Percentiles rank a stretch among this genome's conserved stretches.
These are phyloP conservation scores for Chernovozyma sophiae-reginae DNA, from an alignment of 1,139 yeast genomes.

Conservation along the genomic window DNA sequence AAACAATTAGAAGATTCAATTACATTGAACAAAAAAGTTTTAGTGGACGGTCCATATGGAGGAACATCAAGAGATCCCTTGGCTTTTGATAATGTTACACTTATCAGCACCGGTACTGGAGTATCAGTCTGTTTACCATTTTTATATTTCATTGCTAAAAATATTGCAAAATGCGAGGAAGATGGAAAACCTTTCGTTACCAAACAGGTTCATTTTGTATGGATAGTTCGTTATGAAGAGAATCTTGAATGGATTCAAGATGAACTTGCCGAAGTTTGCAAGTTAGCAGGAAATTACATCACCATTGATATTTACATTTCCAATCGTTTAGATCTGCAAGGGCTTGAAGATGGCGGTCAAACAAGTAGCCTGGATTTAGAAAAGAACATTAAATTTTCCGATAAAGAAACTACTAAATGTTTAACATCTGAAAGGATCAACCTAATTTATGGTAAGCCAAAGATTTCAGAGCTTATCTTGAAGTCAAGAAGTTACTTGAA, in stretches of 20 bases:
- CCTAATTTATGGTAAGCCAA: conserved; percentile 32
- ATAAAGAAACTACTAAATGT: not conserved
- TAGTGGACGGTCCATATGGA: conserved; percentile 64
- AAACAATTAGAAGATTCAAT: conserved; percentile 24
- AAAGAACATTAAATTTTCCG: not conserved
- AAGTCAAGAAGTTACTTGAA: conserved; percentile 21
- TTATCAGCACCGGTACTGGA: conserved; percentile 52
- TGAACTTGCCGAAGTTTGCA: conserved; percentile 32
- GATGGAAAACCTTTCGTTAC: conserved; percentile 14
- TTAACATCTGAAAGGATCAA: conserved; percentile 10
- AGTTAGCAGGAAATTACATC: conserved; percentile 20
- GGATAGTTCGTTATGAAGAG: conserved; percentile 41
- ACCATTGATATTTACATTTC: conserved; percentile 26
- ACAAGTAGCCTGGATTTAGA: too few relatives aligned
- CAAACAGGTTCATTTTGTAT: conserved; percentile 38
- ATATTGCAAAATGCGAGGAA: conserved; percentile 13
- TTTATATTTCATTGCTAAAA: conserved; percentile 23
- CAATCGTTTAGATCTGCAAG: conserved; percentile 4
- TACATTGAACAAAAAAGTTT: conserved; percentile 28
- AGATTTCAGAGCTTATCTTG: conserved; percentile 17
- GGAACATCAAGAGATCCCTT: conserved; percentile 48
- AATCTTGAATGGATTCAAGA: conserved; percentile 44
- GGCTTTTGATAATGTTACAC: conserved; percentile 45
- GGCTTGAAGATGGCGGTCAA: not conserved
- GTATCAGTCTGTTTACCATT: conserved; percentile 53